Evolutionary conservation across 2,329 filamentous ascomycete genomes (phyloP), one percentile per base, ranked within the genome.

Genomic region (Colletotrichum cordylinicola): DNA sequence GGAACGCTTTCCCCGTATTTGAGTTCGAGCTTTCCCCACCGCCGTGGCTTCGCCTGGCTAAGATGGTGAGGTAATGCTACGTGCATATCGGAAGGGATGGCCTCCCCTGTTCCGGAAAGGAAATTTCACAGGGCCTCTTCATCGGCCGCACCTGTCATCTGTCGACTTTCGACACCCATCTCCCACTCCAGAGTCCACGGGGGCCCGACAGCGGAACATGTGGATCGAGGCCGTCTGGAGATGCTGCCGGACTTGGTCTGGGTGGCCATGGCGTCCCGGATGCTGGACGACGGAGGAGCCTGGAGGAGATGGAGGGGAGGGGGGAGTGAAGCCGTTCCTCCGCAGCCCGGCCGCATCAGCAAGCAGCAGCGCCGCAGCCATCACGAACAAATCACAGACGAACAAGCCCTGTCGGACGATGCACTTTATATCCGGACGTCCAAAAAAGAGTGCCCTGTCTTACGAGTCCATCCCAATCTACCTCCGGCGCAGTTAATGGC

Each of bases 81-180:
- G 55, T 75, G 73, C 73, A 75, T 68, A 75, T 75, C 64, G 64
- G 73, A 75, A 75, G 69, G 73, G 73, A 75, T 65, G 64, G 70
- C 70, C 43, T 60, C 64, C 73, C 73, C 58, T 75, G 73, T 52
- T 58, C 70, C 35, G 70, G 72, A 27, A 43, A 58, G 70, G 64
- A 39, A 73, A 68, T 62, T 64, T 75, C 64, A 64, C 56, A 75
- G 65, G 67, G 55, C 61, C 37, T 61, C 61, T 67, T 35, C 72
- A 71, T 48, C 67, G 13, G 16, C 61, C 55, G 55, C 35, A 43
- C 37, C 65, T 39, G 58, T 58, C 56, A 56, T 37, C 69, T 43
- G 55, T 62, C 67, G 18, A 27, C n/a, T 55, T 13, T 29, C 56
- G 29, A 58, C 55, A 18, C 18, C 29, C 29, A 52, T 48, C 56